Percentiles rank a stretch among this genome's conserved stretches.
Conservation (phyloP, 169 alveolate genomes). For the Plasmodium ovale region DNA sequence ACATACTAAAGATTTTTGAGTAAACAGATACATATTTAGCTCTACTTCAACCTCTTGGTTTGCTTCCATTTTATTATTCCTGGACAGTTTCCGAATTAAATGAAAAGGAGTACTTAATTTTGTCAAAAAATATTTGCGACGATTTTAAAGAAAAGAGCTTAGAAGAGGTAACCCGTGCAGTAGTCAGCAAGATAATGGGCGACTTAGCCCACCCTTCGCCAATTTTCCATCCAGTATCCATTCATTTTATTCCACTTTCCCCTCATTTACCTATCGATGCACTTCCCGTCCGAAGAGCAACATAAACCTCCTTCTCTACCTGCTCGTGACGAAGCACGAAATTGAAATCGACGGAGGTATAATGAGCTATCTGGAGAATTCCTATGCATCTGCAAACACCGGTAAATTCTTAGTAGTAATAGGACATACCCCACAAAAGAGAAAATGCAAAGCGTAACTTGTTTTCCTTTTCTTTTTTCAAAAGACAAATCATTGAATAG, state of each 20-base stretch:
- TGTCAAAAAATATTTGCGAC: constrained; percentile 61
- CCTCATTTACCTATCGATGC: not conserved
- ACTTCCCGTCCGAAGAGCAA: constrained; percentile 4
- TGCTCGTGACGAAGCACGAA: constrained; percentile 30
- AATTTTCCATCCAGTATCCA: not conserved
- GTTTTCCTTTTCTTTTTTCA: constrained; percentile 7
- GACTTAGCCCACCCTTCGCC: too few relatives aligned
- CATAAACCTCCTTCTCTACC: constrained; percentile 23
- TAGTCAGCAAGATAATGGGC: not conserved
- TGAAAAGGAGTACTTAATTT: constrained; percentile 58
- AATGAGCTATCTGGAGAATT: constrained; percentile 36
- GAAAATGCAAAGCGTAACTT: not conserved
- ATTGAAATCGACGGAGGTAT: constrained; percentile 12
- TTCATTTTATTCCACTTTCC: not conserved
- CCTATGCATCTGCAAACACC: constrained; percentile 20
- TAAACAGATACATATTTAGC: not conserved
- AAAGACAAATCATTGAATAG: constrained; percentile 30
- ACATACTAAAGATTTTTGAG: not conserved
- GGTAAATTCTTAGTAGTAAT: too few relatives aligned
- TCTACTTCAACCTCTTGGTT: not conserved
- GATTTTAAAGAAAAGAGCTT: constrained; percentile 49
- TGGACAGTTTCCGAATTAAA: constrained; percentile 59
- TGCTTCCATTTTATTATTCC: not conserved
- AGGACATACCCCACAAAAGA: too few relatives aligned
- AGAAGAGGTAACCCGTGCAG: constrained; percentile 36